phyloP scores from a whole-genome alignment of 2,329 filamentous ascomycete species.

The Leptographium galeiforme region DNA sequence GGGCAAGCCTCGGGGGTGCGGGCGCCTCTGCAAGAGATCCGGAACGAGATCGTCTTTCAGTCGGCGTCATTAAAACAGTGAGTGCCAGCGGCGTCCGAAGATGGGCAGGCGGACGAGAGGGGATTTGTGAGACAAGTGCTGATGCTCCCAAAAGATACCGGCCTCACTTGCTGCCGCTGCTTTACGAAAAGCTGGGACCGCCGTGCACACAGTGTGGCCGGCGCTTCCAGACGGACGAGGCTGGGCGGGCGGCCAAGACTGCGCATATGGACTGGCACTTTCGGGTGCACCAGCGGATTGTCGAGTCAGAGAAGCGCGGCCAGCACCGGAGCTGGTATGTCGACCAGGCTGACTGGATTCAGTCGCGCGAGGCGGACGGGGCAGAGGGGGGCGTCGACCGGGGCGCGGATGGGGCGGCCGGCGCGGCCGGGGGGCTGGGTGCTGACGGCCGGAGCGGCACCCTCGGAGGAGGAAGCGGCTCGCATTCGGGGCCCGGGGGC shows the following conservation, averaged over 20 bases:
- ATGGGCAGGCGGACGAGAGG: neutral
- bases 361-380: constrained; percentile 57
- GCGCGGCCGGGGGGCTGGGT: constrained; percentile 5
- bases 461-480: constrained; percentile 6
- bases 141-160: constrained; percentile 41
- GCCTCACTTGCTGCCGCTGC: constrained; percentile 40
- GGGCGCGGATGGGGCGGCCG: constrained; percentile 21
- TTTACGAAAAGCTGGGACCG: constrained; percentile 73
- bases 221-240: constrained; percentile 64
- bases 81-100: constrained; percentile 17
- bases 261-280: constrained; percentile 98
- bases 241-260: constrained; percentile 74
- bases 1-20: constrained; percentile 7
- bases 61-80: constrained; percentile 62
- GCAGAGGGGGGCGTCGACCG: constrained; percentile 18
- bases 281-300: constrained; percentile 76
- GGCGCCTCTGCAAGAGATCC: constrained; percentile 13
- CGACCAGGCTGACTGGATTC: constrained; percentile 86
- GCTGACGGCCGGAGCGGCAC: constrained; percentile 17
- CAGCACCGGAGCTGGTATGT: constrained; percentile 93
- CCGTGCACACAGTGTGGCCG: constrained; percentile 87
- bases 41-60: constrained; percentile 44
- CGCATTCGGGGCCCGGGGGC: constrained; percentile 14
- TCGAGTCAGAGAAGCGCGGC: constrained; percentile 71
- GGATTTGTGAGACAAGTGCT: neutral